Conservation (phyloP, 148 eudicot species). For the Chenopodium formosanum region DNA sequence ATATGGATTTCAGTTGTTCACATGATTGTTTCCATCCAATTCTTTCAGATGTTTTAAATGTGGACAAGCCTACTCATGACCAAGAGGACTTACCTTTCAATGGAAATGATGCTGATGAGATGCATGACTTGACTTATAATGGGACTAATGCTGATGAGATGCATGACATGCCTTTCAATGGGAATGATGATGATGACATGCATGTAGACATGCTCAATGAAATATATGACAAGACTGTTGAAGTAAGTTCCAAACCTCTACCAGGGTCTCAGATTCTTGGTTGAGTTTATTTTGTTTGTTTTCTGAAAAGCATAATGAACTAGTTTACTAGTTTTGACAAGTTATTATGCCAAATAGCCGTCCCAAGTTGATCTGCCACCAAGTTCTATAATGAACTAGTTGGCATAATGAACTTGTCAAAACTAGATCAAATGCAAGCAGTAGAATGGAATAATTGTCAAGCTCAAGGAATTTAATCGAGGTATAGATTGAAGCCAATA, state of each 20-base stretch:
- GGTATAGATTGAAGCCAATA: background rate
- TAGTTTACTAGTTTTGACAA: too few relatives aligned
- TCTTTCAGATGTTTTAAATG: slow-evolving; percentile 37
- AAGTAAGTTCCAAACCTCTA: slow-evolving; percentile 41
- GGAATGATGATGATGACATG: slow-evolving; percentile 37
- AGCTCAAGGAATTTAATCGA: background rate
- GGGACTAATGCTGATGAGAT: background rate
- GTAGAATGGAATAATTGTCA: background rate
- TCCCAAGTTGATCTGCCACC: too few relatives aligned
- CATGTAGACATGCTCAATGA: slow-evolving; percentile 56
- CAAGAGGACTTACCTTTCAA: slow-evolving; percentile 36
- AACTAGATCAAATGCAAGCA: background rate
- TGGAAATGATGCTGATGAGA: slow-evolving; percentile 7
- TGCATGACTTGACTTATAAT: slow-evolving; percentile 28
- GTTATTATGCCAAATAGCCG: too few relatives aligned
- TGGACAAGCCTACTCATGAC: slow-evolving; percentile 34
- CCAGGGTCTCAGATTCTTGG: background rate
- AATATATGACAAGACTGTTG: slow-evolving; percentile 38
- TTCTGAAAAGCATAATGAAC: background rate
- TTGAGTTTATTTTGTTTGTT: background rate
- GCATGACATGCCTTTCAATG: slow-evolving; percentile 30
- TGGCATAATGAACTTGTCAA: background rate
- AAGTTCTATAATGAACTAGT: background rate
- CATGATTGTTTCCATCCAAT: background rate
- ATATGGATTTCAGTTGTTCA: background rate